phyloP scores from a whole-genome alignment of 1,139 yeast genomes.

The Pichia sp. region DNA sequence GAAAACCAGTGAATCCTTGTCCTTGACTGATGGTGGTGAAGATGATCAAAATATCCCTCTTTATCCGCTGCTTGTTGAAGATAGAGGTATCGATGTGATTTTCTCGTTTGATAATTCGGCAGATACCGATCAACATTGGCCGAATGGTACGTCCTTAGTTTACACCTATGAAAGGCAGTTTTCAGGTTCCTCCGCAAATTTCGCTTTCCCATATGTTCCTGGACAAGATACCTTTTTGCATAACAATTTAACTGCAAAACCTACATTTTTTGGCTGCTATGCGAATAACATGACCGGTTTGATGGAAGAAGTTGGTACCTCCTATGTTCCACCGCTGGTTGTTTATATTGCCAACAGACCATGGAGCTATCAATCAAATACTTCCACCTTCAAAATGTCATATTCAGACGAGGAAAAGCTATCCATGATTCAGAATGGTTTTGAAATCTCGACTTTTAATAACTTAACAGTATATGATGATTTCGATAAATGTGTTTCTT shows the following conservation, averaged over 20 bases:
- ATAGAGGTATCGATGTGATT: constrained; percentile 66
- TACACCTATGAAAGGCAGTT: constrained; percentile 60
- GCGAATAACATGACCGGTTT: constrained; percentile 54
- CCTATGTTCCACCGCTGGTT: constrained; percentile 57
- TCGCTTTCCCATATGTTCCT: constrained; percentile 84
- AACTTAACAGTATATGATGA: constrained; percentile 66
- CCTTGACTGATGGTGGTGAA: constrained; percentile 86
- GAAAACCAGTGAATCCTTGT: constrained; percentile 38
- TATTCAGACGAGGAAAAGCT: constrained; percentile 52
- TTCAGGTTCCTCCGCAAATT: constrained; percentile 48
- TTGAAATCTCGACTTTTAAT: constrained; percentile 64
- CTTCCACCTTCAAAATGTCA: constrained; percentile 61
- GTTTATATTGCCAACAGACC: constrained; percentile 78
- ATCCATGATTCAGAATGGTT: constrained; percentile 68
- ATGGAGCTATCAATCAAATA: constrained; percentile 57
- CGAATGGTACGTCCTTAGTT: constrained; percentile 66
- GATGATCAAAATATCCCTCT: constrained; percentile 75
- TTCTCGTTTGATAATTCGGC: constrained; percentile 82
- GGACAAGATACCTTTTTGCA: constrained; percentile 55
- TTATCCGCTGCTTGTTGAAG: constrained; percentile 63
- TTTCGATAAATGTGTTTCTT: constrained; percentile 76
- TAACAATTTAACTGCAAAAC: constrained; percentile 52
- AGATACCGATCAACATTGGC: constrained; percentile 63
- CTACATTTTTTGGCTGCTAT: constrained; percentile 85
- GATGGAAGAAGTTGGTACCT: constrained; percentile 25